Evolutionary conservation across 768 basidiomycete species (phyloP), one percentile per base, ranked within the genome.

Genomic region (Boletellus ananiceps): DNA sequence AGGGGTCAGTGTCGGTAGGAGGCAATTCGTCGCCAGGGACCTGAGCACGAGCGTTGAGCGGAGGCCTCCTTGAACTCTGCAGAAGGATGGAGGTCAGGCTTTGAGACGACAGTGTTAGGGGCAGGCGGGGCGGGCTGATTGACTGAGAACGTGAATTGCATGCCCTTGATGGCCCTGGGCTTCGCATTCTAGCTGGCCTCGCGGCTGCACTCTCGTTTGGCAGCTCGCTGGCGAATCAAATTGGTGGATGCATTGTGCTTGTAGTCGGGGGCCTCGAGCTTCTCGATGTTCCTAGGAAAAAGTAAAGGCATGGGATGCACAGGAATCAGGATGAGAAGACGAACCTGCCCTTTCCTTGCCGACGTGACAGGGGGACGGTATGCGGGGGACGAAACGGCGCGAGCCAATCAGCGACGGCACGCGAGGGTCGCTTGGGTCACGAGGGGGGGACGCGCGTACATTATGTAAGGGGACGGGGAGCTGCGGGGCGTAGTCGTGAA

Each of bases 331-430:
- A 19, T 3, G 19, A 3, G 19, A 19, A 19, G 34, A 79, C 88
- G 55, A 43, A 90, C 90, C 87, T 72, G 64, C 90, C 90, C 71
- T 91, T 72, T 93, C 90, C 72, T 88, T 90, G 77, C 92, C 90
- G 60, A 93, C n/a, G n/a, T n/a, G n/a, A n/a, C n/a, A n/a, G n/a
- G n/a, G n/a, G n/a, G n/a, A n/a, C n/a, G n/a, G n/a, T n/a, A n/a
- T n/a, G n/a, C n/a, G n/a, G n/a, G n/a, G n/a, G n/a, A n/a, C n/a
- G n/a, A n/a, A n/a, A n/a, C n/a, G n/a, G n/a, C n/a, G n/a, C n/a
- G n/a, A n/a, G n/a, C n/a, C n/a, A n/a, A n/a, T n/a, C n/a, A n/a
- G n/a, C n/a, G n/a, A n/a, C n/a, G n/a, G n/a, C n/a, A n/a, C n/a
- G n/a, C n/a, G n/a, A n/a, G n/a, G n/a, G n/a, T n/a, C n/a, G n/a